Evolutionary conservation across 768 basidiomycete species (phyloP), one percentile per base, ranked within the genome.

Genomic region (Agaricus blazei): DNA sequence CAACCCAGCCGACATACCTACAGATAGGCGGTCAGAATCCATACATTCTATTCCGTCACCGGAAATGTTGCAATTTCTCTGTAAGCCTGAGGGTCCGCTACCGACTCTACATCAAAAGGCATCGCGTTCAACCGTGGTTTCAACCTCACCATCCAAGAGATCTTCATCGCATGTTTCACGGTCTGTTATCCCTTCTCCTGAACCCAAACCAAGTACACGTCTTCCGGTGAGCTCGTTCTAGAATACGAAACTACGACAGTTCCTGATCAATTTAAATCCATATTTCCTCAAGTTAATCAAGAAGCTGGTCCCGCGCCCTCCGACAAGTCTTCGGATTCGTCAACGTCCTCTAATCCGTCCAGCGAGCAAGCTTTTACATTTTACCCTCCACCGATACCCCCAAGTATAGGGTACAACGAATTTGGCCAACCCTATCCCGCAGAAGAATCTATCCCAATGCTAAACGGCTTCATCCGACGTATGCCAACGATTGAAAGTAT

Each of bases 401-500:
- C 65, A 6, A 57, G 67, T 11, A 62, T 77, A 37, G 73, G 73
- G 0, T 77, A 76, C 58, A 75, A 80, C 63, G 79, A 80, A 58
- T 78, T 77, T 47, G 77, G 75, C 2, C 65, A 69, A 26, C 75
- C 75, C 3, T 76, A 76, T 60, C 72, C 72, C 19, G 71, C 75
- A 23, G 80, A 80, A 38, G 75, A 78, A 54, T 75, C 78, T 51
- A 72, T 89, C 29, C 76, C 76, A 5, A 75, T 90, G 48, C 70
- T 91, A 53, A 85, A 87, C 51, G 74, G 78, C 24, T 80, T 75
- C 61, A 76, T 90, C 43, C 75, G 79, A 50, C 85, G 89, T 38
- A 89, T 91, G 88, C 84, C 87, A 19, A 90, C 89, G 28, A 90
- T 90, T 58, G 87, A 90, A 65, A 84, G 82, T 42, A 75, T 90